Conservation (phyloP, 2,329 filamentous ascomycete genomes). For the Xylariaceae sp. region DNA sequence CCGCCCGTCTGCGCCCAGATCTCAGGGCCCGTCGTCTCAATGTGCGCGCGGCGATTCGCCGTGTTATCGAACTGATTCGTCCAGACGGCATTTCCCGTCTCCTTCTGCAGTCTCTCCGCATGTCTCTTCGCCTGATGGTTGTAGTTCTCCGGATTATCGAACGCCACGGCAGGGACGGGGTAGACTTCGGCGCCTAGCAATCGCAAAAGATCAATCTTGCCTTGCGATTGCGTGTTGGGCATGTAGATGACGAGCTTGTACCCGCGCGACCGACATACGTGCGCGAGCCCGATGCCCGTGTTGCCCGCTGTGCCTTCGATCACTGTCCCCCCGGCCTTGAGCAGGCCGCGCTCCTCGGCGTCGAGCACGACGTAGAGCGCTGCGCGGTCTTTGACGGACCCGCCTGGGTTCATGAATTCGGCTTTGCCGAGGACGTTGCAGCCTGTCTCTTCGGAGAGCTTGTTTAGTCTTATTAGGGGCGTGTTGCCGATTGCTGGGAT, state of each 20-base stretch:
- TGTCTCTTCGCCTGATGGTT: conserved; percentile 94
- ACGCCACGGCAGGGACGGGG: conserved; percentile 93
- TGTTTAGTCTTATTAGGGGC: conserved; percentile 88
- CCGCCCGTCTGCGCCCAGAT: conserved; percentile 94
- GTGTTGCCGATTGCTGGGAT: conserved; percentile 91
- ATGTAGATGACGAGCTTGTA: conserved; percentile 99
- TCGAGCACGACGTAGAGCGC: conserved; percentile 93
- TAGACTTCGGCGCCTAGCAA: conserved; percentile 94
- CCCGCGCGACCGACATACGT: conserved; percentile 90
- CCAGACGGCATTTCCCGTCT: conserved; percentile 75
- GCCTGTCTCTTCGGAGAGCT: conserved; percentile 86
- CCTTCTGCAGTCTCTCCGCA: conserved; percentile 81
- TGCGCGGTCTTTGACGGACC: conserved; percentile 94
- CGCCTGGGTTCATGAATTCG: conserved; percentile 98
- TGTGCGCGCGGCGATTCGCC: conserved; percentile 90
- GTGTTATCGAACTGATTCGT: conserved; percentile 99
- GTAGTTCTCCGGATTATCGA: conserved; percentile 95
- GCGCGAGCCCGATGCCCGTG: conserved; percentile 95
- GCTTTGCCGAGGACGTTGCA: conserved; percentile 96
- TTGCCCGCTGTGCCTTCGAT: conserved; percentile 98
- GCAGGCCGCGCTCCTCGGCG: conserved; percentile 85
- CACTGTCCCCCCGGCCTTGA: conserved; percentile 88
- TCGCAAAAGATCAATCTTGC: conserved; percentile 92
- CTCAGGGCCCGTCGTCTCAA: conserved; percentile 96
- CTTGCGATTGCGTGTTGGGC: conserved; percentile 98